Conservation (phyloP, 495 filamentous ascomycete species). For the Trichoderma gamsii region DNA sequence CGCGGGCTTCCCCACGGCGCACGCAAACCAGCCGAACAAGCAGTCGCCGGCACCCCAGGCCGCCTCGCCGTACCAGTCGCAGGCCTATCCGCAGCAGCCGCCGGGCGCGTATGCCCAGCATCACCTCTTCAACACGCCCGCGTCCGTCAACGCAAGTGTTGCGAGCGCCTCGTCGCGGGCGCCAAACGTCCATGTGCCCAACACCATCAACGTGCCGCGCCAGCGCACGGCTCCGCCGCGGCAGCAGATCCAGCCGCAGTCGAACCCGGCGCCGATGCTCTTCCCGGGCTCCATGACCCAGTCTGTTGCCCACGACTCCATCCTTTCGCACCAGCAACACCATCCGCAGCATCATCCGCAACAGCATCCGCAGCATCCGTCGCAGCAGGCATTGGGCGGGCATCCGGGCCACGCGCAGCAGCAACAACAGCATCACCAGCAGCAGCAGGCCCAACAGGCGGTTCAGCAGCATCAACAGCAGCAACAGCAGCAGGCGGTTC, state of each 20-base stretch:
- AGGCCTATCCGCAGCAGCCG: slow-evolving; percentile 34
- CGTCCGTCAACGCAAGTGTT: slow-evolving; percentile 15
- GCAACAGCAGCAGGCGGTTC: slow-evolving; percentile 15
- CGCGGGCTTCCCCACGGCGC: slow-evolving; percentile 28
- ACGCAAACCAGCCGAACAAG: slow-evolving; percentile 36
- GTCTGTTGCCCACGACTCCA: slow-evolving; percentile 14
- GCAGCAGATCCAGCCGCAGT: slow-evolving; percentile 17
- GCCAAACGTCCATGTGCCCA: slow-evolving; percentile 7
- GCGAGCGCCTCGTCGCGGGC: slow-evolving; percentile 15
- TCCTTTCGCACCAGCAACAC: slow-evolving; percentile 18
- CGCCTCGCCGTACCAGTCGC: slow-evolving; percentile 38
- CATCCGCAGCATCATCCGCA: slow-evolving; percentile 19
- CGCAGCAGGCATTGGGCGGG: slow-evolving; percentile 20
- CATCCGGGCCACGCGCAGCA: slow-evolving; percentile 20
- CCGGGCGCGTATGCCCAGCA: slow-evolving; percentile 22
- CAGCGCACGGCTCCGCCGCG: slow-evolving; percentile 14
- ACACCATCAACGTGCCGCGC: slow-evolving; percentile 6
- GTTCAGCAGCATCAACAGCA: slow-evolving; percentile 12
- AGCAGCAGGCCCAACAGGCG: slow-evolving; percentile 13
- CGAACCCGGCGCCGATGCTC: slow-evolving; percentile 17
- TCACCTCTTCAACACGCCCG: slow-evolving; percentile 17
- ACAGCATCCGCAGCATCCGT: slow-evolving; percentile 11
- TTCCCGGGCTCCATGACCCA: slow-evolving; percentile 17
- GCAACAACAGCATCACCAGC: slow-evolving; percentile 12
- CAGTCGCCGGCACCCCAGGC: slow-evolving; percentile 37